Base-by-base conservation (phyloP, 2,329 filamentous ascomycete species). In the Cephalotrichum gorgonifer region DNA sequence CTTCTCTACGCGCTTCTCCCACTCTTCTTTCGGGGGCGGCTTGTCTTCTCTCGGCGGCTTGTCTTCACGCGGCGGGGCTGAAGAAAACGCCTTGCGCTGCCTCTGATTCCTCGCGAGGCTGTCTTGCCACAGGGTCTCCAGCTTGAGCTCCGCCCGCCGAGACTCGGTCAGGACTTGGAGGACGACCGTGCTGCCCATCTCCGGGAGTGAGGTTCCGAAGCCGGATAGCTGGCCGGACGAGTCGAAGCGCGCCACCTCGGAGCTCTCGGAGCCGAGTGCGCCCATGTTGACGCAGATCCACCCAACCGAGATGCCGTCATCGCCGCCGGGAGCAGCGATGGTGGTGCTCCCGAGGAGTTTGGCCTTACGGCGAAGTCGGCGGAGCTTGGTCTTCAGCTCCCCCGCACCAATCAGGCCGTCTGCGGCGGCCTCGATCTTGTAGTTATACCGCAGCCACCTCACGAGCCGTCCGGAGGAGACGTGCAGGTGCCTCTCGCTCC, bases 261-360 rank as follows among this genome's bases (percentile, higher is more conserved):
- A 59, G 15, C 62, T 58, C n/a, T 74, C 70, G 22, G 77, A 75
- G 41, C 84, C 78, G 1, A 88, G 74, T 15, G 78, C 78, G 4
- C 87, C 88, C 9, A 93, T 77, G 61, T 95, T 94, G 52, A 97
- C 86, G 65, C 93, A 98, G 20, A 98, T 85, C 93, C 93, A 98
- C 9, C 89, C 90, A 1, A 91, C 96, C 12, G 85, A 83, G 47
- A 95, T 86, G 2, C 90, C 91, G 60, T 96, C 88, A 57, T 95
- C 90, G 2, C 76, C 70, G 44, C 76, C 76, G 11, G 79, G 78
- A 6, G 79, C 72, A 43, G 77, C 74, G n/a, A 81, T 80, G 0
- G 80, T 78, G 2, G 81, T 81, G 51, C 78, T 85, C 14, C 86
- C 88, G 56, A 95, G 70, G 52, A 96, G 71, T 63, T 88, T 88